These are phyloP conservation scores for Thinopyrum elongatum DNA, from an alignment of 176 grass and related monocot genomes.

Conservation along the genomic window DNA sequence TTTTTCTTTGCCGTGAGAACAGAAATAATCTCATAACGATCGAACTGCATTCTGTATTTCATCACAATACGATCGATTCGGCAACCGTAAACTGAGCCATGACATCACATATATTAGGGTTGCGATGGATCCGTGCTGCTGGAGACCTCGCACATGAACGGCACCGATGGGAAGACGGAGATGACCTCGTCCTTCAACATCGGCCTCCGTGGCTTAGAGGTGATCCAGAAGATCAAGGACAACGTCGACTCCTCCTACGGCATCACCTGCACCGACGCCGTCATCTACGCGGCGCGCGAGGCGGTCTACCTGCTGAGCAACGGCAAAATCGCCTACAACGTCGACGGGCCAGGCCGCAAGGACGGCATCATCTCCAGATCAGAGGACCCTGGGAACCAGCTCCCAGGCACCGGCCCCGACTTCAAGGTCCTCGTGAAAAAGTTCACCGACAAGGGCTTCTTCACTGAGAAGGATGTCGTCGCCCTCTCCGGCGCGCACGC, in stretches of 20 bases:
- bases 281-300: slow-evolving; percentile 28
- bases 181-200: neutral
- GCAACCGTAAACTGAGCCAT: no score
- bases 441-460: neutral
- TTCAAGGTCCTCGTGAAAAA: no score
- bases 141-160: neutral
- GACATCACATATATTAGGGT: neutral
- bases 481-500: slow-evolving; percentile 47
- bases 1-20: no score
- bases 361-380: slow-evolving; percentile 37
- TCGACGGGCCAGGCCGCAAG: slow-evolving; percentile 24
- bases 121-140: slow-evolving; percentile 44
- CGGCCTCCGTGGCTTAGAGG: slow-evolving; percentile 14
- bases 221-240: slow-evolving; percentile 25
- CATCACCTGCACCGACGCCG: slow-evolving; percentile 27
- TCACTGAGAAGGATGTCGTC: slow-evolving; percentile 35
- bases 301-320: slow-evolving; percentile 24
- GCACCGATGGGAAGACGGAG: neutral
- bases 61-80: no score
- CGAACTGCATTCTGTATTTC: no score
- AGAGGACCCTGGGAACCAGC: neutral
- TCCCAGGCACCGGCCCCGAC: no score
- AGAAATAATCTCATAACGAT: no score
- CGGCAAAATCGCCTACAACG: slow-evolving; percentile 13
- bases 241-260: neutral